Evolutionary conservation across 1,284 basidiomycete species (phyloP).

Genomic region (Apiotrichum sp.): DNA sequence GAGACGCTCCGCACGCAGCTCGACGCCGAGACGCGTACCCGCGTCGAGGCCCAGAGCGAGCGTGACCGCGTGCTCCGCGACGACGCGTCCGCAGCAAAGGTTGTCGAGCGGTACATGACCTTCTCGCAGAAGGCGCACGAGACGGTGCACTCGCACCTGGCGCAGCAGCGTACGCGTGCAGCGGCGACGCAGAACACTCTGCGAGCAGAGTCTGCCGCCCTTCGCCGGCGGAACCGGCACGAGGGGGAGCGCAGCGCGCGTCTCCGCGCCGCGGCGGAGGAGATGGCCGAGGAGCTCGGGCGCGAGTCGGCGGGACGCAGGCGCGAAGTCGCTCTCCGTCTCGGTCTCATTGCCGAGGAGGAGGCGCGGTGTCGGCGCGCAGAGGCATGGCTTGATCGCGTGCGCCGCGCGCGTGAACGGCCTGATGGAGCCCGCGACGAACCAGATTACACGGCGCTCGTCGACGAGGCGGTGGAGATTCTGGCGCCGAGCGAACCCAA

Average conservation of each 20-base stretch:
- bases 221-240: constrained; percentile 20
- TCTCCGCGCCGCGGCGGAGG: constrained; percentile 61
- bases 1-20: constrained; percentile 54
- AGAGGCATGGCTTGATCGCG: constrained; percentile 42
- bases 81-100: constrained; percentile 69
- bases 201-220: constrained; percentile 27
- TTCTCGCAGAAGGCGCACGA: constrained; percentile 76
- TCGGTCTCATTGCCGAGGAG: constrained; percentile 63
- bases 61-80: constrained; percentile 59
- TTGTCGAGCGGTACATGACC: constrained; percentile 85
- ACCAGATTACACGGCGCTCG: constrained; percentile 20
- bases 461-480: constrained; percentile 60
- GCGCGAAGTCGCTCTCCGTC: constrained; percentile 62
- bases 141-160: constrained; percentile 60
- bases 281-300: constrained; percentile 64
- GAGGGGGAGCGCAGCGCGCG: constrained; percentile 45
- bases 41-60: constrained; percentile 51
- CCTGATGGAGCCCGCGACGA: constrained; percentile 31
- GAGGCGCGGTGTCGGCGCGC: constrained; percentile 50
- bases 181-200: constrained; percentile 59
- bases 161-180: constrained; percentile 55
- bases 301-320: constrained; percentile 69
- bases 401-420: constrained; percentile 30
- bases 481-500: constrained; percentile 49
- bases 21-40: constrained; percentile 62